Percentiles rank a stretch among this genome's conserved stretches.
phyloP scores from a whole-genome alignment of 73 alveolate genomes.

The Symbiodinium pilosum region DNA sequence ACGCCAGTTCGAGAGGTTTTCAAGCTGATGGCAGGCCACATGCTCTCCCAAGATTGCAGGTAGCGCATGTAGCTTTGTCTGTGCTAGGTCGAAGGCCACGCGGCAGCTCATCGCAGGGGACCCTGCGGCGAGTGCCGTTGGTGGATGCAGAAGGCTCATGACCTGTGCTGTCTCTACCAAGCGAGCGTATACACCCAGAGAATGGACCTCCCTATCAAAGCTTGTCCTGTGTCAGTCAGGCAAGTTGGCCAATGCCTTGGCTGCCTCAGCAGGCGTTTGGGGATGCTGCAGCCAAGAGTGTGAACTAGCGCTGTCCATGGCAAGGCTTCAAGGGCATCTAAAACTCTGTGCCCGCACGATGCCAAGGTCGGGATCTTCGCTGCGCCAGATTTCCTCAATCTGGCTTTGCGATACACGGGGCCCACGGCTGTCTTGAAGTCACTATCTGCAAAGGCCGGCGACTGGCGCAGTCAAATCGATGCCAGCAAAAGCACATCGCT shows the following conservation, averaged over 20 bases:
- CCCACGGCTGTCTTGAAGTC: slow-evolving; percentile 82
- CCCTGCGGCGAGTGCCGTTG: background rate
- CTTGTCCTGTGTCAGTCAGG: background rate
- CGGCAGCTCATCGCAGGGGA: background rate
- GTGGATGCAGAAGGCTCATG: background rate
- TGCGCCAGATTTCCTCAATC: slow-evolving; percentile 23
- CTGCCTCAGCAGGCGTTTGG: no score
- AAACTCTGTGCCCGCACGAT: background rate
- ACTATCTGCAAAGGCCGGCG: slow-evolving; percentile 24
- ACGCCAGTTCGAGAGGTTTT: slow-evolving; percentile 71
- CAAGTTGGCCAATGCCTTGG: background rate
- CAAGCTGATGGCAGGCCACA: slow-evolving; percentile 7
- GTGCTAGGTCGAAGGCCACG: background rate
- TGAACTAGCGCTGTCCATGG: slow-evolving; percentile 11
- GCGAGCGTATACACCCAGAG: no score
- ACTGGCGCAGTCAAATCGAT: background rate
- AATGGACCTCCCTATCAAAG: background rate
- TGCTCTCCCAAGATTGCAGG: no score
- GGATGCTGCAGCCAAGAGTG: background rate
- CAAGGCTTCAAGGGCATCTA: background rate
- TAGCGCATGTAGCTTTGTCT: no score
- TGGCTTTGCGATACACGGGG: slow-evolving; percentile 61
- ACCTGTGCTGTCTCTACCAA: background rate
- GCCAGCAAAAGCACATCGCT: background rate
- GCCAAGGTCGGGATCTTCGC: slow-evolving; percentile 25